Base-by-base conservation (phyloP, 805 yeast species). In the Spathaspora girioi region DNA sequence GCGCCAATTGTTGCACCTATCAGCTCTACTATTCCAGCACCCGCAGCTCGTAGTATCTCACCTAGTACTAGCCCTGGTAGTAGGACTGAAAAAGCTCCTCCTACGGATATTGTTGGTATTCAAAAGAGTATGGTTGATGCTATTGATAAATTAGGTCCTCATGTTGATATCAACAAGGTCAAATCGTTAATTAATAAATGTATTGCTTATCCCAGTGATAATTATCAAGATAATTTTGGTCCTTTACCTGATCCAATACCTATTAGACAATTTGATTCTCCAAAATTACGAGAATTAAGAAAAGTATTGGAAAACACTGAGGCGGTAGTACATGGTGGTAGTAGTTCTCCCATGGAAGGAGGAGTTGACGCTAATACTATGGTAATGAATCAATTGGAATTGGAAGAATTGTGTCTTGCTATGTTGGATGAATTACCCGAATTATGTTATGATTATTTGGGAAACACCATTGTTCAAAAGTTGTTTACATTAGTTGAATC, bases 391-490 rank as follows among this genome's bases (percentile, higher is more conserved):
- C 80, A 77, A 52, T 64, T 76, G 11, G 96, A 89, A 56, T 77
- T 90, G 44, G 97, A 92, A 64, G 91, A 84, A 55, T 70, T 90
- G 38, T 90, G 96, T 6, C 64, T 90, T 49, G 87, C 90, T 4
- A 89, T 93, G 92, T 70, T 88, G 53, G 86, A 82, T 53, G 97
- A 94, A 67, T 77, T 94, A 52, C 96, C 97, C 1, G 96, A 89
- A 62, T 75, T 94, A 48, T 83, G 97, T 26, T 84, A 93, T 49
- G 99, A 94, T 69, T 94, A 94, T 63, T 74, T 94, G 50, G 99
- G 99, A 18, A 94, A 94, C 65, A 94, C 99, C 0, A 88, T 94
- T 45, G 96, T 93, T 15, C 99, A 94, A 70, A 92, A 91, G 65
- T 70, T 94, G 29, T 92, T 92, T 64, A 87, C 87, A 45, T 75